Base-by-base conservation (phyloP, 2,329 filamentous ascomycete genomes). In the Chaetomium olivaceum region DNA sequence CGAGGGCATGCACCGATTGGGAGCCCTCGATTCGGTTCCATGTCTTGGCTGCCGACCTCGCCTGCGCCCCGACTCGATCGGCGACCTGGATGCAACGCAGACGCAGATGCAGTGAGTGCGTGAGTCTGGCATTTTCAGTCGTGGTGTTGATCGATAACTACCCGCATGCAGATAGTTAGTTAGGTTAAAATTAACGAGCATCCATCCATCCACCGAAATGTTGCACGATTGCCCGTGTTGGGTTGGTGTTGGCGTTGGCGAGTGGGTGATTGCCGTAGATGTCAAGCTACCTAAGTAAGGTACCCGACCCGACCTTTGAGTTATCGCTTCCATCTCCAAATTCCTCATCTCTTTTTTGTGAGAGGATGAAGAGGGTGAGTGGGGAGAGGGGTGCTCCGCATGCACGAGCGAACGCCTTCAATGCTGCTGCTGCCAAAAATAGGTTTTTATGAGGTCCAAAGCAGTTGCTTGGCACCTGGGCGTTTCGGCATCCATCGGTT, bases 1-100 rank as follows among this genome's bases (percentile, higher is more conserved):
- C 31, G 33, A 56, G 58, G 59, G 56, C 62, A 57, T 23, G 39
- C 23, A 50, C 52, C 39, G 43, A 51, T 61, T 57, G 51, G 56
- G 62, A 55, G n/a, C 51, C 33, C 48, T 46, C 36, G 50, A 51
- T 25, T 56, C 36, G 31, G 31, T 29, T 25, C 31, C 48, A 19
- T 56, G 62, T 64, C 62, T 64, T 64, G 62, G 62, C 62, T 50
- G 29, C 51, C 51, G 36, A 50, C 43, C 19, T 12, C 19, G 36
- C 60, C 46, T 36, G 14, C 58, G 48, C 58, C 25, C 59, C 59
- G 25, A 25, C 51, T 43, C 31, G 51, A 55, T 61, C 58, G 43
- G 51, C 60, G 25, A 7, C 25, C n/a, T 46, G 43, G 19, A 19
- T 51, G 57, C 25, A 51, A 33, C 39, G 16, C 16, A n/a, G n/a